A percentile compares a stretch with the other conserved stretches of the same genome.
Conservation (phyloP, 495 filamentous ascomycete genomes). For the Aspergillus sclerotioniger region DNA sequence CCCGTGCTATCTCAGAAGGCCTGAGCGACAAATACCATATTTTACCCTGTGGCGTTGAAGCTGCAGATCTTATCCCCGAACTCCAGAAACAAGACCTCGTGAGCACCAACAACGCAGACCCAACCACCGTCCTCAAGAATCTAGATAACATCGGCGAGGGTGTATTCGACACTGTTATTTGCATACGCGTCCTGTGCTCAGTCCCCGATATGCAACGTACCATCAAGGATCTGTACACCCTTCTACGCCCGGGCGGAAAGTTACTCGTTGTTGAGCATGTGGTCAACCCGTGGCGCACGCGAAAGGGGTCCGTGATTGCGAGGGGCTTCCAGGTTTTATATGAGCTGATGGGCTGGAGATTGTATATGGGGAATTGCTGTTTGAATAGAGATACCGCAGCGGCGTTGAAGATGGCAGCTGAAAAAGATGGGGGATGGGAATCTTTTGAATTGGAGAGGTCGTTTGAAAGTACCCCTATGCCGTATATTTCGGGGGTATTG, state of each 20-base stretch:
- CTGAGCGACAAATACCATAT: slow-evolving; percentile 63
- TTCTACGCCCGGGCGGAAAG: slow-evolving; percentile 64
- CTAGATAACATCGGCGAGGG: slow-evolving; percentile 22
- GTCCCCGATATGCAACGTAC: slow-evolving; percentile 62
- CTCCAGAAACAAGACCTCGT: slow-evolving; percentile 34
- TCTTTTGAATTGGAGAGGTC: slow-evolving; percentile 50
- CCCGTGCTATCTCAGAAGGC: slow-evolving; percentile 44
- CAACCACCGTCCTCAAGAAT: neutral
- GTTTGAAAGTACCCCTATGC: slow-evolving; percentile 47
- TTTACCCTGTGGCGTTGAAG: slow-evolving; percentile 59
- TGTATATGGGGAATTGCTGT: slow-evolving; percentile 58
- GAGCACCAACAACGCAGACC: neutral
- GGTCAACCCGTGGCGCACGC: slow-evolving; percentile 41
- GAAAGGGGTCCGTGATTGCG: slow-evolving; percentile 50
- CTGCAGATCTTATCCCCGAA: slow-evolving; percentile 38
- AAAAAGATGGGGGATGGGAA: slow-evolving; percentile 52
- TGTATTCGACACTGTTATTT: slow-evolving; percentile 66
- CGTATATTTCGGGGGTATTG: slow-evolving; percentile 56
- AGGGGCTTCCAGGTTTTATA: slow-evolving; percentile 40
- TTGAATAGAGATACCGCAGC: slow-evolving; percentile 55
- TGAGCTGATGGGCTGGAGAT: slow-evolving; percentile 36
- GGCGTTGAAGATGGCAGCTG: slow-evolving; percentile 45
- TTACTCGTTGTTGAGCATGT: slow-evolving; percentile 76
- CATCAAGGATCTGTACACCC: slow-evolving; percentile 55
- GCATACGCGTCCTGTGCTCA: slow-evolving; percentile 69